phyloP scores from a whole-genome alignment of 306 rosid genomes.

The Trifolium dubium region DNA sequence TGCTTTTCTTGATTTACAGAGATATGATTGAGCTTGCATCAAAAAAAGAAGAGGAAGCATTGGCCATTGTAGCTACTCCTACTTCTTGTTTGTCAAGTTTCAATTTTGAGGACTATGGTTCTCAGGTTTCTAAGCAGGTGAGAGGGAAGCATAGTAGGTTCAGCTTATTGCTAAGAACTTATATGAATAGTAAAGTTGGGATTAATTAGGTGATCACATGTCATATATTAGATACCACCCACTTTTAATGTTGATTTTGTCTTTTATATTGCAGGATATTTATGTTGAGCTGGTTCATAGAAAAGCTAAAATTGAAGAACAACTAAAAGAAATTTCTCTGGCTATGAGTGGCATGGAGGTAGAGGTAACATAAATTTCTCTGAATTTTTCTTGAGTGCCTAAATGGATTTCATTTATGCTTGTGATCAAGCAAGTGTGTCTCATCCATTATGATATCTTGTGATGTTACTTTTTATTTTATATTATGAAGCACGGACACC shows the following conservation, averaged over 20 bases:
- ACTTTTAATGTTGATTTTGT: constrained; percentile 1
- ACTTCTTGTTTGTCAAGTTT: constrained; percentile 47
- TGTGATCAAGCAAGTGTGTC: too few relatives aligned
- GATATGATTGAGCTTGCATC: constrained; percentile 46
- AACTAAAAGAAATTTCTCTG: constrained; percentile 56
- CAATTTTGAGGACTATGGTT: constrained; percentile 49
- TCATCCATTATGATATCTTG: neutral
- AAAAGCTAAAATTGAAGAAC: constrained; percentile 65
- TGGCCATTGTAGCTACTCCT: constrained; percentile 48
- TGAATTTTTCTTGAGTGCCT: neutral
- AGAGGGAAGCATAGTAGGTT: constrained; percentile 17
- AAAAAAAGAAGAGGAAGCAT: constrained; percentile 52
- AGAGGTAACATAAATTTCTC: constrained; percentile 62
- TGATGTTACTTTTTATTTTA: neutral
- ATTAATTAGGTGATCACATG: neutral
- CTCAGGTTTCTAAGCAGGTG: constrained; percentile 59
- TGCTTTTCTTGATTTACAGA: constrained; percentile 41
- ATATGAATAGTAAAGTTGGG: neutral
- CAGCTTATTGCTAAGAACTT: neutral
- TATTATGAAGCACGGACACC: neutral
- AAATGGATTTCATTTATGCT: neutral
- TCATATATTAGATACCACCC: neutral
- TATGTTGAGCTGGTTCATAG: constrained; percentile 50
- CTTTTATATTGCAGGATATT: constrained; percentile 52
- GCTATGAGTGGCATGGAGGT: constrained; percentile 67